Evolutionary conservation across 1,284 basidiomycete genomes (phyloP).

Genomic region (Fistulina hepatica): DNA sequence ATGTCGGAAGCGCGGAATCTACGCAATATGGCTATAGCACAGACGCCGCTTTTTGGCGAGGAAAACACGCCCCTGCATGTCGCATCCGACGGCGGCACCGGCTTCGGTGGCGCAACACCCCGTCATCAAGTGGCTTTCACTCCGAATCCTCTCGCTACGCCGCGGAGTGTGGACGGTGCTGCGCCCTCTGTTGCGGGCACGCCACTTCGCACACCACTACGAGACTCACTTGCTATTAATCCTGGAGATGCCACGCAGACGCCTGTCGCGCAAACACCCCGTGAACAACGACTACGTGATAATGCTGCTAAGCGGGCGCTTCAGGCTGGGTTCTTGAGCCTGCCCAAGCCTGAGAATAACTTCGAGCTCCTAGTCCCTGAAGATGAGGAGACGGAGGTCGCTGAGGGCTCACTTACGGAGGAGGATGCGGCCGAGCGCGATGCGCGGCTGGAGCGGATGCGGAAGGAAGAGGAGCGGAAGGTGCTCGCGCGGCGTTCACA

Average conservation of each 20-base stretch:
- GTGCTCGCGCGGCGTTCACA: constrained; percentile 74
- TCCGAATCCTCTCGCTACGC: constrained; percentile 86
- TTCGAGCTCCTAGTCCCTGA: constrained; percentile 92
- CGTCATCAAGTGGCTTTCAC: constrained; percentile 83
- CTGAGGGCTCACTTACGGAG: constrained; percentile 36
- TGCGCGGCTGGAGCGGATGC: constrained; percentile 55
- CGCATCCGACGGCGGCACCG: constrained; percentile 65
- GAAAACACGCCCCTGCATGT: constrained; percentile 89
- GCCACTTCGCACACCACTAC: constrained; percentile 82
- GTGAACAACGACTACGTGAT: constrained; percentile 55
- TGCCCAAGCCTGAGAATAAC: constrained; percentile 95
- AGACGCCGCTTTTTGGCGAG: constrained; percentile 93
- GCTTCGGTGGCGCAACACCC: constrained; percentile 87
- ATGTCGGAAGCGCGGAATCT: constrained; percentile 93
- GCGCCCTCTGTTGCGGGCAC: constrained; percentile 42
- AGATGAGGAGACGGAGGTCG: constrained; percentile 48
- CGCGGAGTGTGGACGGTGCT: constrained; percentile 35
- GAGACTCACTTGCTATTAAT: constrained; percentile 89
- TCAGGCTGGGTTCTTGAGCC: constrained; percentile 68
- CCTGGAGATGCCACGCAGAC: constrained; percentile 50
- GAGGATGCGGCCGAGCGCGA: constrained; percentile 94
- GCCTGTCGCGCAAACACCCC: constrained; percentile 56
- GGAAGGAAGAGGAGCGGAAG: constrained; percentile 71
- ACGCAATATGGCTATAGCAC: constrained; percentile 82
- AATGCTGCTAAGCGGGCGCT: constrained; percentile 64